Percentiles rank a stretch among this genome's conserved stretches.
These are phyloP conservation scores for Croton setiger DNA, from an alignment of 441 rosid species.

Conservation along the genomic window DNA sequence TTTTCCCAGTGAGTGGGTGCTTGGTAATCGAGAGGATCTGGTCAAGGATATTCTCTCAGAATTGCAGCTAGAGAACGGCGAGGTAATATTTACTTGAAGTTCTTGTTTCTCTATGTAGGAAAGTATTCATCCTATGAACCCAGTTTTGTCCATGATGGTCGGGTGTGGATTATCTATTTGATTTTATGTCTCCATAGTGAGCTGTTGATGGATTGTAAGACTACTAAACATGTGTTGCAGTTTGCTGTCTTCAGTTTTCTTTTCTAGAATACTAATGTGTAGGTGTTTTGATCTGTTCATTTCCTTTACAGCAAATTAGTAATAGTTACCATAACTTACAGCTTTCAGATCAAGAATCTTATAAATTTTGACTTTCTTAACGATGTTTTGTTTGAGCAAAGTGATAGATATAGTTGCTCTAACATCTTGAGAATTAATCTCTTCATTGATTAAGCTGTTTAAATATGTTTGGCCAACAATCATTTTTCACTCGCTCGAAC, in stretches of 20 bases:
- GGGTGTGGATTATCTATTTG: background rate
- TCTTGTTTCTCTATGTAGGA: constrained; percentile 13
- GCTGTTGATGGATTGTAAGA: background rate
- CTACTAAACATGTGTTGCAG: background rate
- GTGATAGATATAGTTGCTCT: background rate
- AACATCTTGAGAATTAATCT: constrained; percentile 1
- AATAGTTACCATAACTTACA: background rate
- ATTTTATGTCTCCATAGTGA: background rate
- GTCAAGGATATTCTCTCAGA: constrained; percentile 77
- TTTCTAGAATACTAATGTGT: background rate
- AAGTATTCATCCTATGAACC: background rate
- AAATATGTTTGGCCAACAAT: background rate
- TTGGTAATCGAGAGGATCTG: constrained; percentile 93
- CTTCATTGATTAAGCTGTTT: background rate
- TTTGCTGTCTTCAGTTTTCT: background rate
- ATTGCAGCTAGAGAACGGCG: constrained; percentile 68
- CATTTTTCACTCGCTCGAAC: background rate
- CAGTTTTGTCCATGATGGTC: background rate
- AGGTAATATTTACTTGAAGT: constrained; percentile 49
- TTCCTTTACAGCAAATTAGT: background rate
- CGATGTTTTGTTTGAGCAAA: constrained; percentile 10
- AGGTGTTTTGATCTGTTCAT: background rate
- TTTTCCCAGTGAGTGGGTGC: constrained; percentile 87
- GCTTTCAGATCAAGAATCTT: background rate
- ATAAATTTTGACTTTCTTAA: background rate